These are phyloP conservation scores for Leccinellum rugosiceps DNA, from an alignment of 768 basidiomycete species.

Conservation along the genomic window DNA sequence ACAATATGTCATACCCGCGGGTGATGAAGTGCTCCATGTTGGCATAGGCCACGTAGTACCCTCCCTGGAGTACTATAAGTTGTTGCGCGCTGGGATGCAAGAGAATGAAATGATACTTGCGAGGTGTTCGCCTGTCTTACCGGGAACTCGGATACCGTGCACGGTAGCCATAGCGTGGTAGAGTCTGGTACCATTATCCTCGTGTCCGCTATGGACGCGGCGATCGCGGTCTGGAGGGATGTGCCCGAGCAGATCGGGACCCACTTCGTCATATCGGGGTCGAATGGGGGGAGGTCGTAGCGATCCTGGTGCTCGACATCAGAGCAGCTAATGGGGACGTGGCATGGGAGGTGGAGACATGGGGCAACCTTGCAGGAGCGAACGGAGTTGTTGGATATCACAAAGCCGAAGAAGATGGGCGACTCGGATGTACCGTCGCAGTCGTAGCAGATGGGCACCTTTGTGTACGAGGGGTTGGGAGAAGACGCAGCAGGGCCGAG, in stretches of 20 bases:
- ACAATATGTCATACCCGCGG: slow-evolving; percentile 45
- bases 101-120: slow-evolving; percentile 35
- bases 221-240: too few relatives aligned
- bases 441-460: slow-evolving; percentile 39
- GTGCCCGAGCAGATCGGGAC: too few relatives aligned
- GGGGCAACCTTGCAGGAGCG: slow-evolving; percentile 82
- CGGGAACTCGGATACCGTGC: too few relatives aligned
- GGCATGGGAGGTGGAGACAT: slow-evolving; percentile 45
- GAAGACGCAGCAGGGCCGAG: slow-evolving; percentile 38
- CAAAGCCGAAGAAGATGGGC: slow-evolving; percentile 60
- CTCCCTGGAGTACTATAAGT: slow-evolving; percentile 33
- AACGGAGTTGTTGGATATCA: slow-evolving; percentile 59
- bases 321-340: too few relatives aligned
- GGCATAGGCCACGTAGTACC: slow-evolving; percentile 39
- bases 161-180: too few relatives aligned
- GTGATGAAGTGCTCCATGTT: slow-evolving; percentile 36
- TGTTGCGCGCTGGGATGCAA: neutral
- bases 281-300: too few relatives aligned
- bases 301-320: too few relatives aligned
- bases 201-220: too few relatives aligned
- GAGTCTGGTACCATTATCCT: too few relatives aligned
- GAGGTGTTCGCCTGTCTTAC: slow-evolving; percentile 20
- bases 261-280: too few relatives aligned
- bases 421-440: too few relatives aligned
- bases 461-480: slow-evolving; percentile 41